phyloP scores from a whole-genome alignment of 108 stramenopile species.

The Cyclostephanos invisitatus region DNA sequence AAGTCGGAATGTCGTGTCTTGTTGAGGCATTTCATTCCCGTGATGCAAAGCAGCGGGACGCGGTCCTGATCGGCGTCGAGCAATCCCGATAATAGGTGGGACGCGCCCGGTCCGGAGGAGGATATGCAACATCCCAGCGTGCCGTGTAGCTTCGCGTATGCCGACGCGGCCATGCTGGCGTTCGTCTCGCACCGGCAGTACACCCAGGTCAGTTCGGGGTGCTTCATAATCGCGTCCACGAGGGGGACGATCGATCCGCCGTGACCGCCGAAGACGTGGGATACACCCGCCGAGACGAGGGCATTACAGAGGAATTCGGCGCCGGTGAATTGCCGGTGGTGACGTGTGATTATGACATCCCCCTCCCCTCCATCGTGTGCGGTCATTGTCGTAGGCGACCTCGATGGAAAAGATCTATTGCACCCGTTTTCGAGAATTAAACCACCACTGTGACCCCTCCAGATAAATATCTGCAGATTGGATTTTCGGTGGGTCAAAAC shows the following conservation, averaged over 20 bases:
- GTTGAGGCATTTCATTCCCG: constrained; percentile 45
- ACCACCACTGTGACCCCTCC: too few species aligned
- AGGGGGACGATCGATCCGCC: constrained; percentile 55
- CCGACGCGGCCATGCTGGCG: constrained; percentile 43
- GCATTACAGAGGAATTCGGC: constrained; percentile 29
- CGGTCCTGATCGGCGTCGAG: constrained; percentile 51
- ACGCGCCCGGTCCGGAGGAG: constrained; percentile 56
- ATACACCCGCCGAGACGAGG: constrained; percentile 22
- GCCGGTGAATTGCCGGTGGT: neutral
- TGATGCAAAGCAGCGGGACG: constrained; percentile 48
- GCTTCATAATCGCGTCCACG: constrained; percentile 45
- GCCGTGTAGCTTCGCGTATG: constrained; percentile 54
- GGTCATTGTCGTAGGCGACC: too few species aligned
- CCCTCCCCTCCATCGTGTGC: neutral
- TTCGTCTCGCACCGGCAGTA: constrained; percentile 50
- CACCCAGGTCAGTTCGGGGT: constrained; percentile 51
- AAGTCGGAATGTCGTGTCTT: constrained; percentile 47
- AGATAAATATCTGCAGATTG: too few species aligned
- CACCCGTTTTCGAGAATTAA: too few species aligned
- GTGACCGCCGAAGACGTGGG: constrained; percentile 50
- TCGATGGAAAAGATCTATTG: too few species aligned
- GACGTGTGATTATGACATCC: neutral
- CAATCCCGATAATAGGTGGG: constrained; percentile 45
- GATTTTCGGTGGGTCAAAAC: too few species aligned
- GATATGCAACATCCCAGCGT: constrained; percentile 45